phyloP scores from a whole-genome alignment of 768 basidiomycete species.

The Tremella fuciformis region DNA sequence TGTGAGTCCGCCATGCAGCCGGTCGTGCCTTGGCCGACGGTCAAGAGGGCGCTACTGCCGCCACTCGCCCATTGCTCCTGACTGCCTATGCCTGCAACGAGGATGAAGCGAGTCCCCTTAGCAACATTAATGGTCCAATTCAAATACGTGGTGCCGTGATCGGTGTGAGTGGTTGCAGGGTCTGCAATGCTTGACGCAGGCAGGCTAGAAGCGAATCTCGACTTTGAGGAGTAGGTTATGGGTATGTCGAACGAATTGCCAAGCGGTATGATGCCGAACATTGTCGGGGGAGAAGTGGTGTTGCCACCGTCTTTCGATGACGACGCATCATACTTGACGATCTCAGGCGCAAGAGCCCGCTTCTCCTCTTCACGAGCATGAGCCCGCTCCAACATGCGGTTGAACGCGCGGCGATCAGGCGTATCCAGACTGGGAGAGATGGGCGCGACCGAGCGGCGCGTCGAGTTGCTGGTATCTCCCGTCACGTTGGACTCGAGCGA shows the following conservation, averaged over 20 bases:
- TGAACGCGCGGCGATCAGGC: not conserved
- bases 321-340: slow-evolving; percentile 16
- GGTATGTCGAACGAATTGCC: slow-evolving; percentile 45
- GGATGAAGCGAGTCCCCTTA: slow-evolving; percentile 43
- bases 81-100: slow-evolving; percentile 44
- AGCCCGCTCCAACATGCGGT: not conserved
- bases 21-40: slow-evolving; percentile 39
- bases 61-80: slow-evolving; percentile 46
- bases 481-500: slow-evolving; percentile 40
- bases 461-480: not conserved
- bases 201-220: slow-evolving; percentile 28
- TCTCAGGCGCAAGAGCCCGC: not conserved
- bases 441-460: not conserved
- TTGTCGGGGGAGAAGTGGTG: slow-evolving; percentile 42
- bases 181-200: slow-evolving; percentile 32
- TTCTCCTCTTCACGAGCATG: not conserved
- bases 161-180: slow-evolving; percentile 35
- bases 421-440: not conserved
- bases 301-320: slow-evolving; percentile 34
- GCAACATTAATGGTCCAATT: slow-evolving; percentile 44
- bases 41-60: slow-evolving; percentile 37
- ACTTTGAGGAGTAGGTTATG: slow-evolving; percentile 28
- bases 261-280: slow-evolving; percentile 47
- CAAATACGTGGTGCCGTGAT: slow-evolving; percentile 33
- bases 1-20: slow-evolving; percentile 25